phyloP scores from a whole-genome alignment of 208 protist genomes.

The Acanthamoeba rhysodes region DNA sequence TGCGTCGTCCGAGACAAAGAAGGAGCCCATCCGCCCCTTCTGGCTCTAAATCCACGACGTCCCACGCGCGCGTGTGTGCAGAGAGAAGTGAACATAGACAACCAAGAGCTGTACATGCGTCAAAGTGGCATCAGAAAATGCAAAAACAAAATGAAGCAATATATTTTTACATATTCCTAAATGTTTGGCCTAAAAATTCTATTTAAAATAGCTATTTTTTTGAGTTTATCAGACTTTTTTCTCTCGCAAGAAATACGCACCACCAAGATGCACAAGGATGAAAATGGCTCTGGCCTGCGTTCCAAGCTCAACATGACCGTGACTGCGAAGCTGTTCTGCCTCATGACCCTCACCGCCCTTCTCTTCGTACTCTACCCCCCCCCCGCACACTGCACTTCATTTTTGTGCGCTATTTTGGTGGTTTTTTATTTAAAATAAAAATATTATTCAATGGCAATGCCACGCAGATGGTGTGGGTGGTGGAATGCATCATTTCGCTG shows the following conservation, averaged over 20 bases:
- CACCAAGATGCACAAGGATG: neutral
- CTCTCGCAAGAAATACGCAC: too few species aligned
- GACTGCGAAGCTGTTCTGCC: neutral
- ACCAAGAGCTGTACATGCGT: neutral
- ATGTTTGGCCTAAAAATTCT: too few species aligned
- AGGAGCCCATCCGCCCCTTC: neutral
- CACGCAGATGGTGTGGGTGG: slow-evolving; percentile 10
- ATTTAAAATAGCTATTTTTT: too few species aligned
- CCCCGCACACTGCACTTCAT: neutral
- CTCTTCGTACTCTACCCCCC: neutral
- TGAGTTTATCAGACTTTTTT: too few species aligned
- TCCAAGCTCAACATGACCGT: neutral
- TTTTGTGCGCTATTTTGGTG: too few species aligned
- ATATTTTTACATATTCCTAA: too few species aligned
- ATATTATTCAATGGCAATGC: too few species aligned
- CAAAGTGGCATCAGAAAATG: too few species aligned
- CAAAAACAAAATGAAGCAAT: too few species aligned
- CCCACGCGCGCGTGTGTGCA: too few species aligned
- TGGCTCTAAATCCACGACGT: too few species aligned
- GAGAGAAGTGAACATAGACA: neutral
- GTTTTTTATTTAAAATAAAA: too few species aligned
- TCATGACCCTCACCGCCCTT: neutral
- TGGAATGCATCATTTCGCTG: neutral
- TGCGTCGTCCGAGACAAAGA: neutral
- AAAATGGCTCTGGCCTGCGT: neutral